Base-by-base conservation (phyloP, 2,329 filamentous ascomycete species). In the Microdochium trichocladiopsis region DNA sequence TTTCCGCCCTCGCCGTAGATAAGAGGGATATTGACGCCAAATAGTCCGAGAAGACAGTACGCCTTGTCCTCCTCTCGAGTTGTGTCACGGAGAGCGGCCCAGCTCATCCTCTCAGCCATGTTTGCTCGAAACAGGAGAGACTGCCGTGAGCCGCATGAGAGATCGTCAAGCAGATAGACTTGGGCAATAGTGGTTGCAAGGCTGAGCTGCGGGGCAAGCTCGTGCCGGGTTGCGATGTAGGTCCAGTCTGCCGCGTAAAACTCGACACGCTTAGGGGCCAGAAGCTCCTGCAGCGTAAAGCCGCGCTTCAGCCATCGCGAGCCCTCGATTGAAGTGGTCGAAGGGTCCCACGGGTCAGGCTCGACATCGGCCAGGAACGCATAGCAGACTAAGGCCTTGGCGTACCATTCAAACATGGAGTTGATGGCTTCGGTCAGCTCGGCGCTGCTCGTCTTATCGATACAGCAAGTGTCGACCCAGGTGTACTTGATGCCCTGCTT, bases 21-120 rank as follows among this genome's bases (percentile, higher is more conserved):
- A 25, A 63, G 48, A 8, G 60, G 56, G 55, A 63, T 63, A 16
- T 56, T 61, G 21, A 64, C 51, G 22, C 51, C 52, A 24, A 63
- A 62, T 9, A 63, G 22, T 2, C 61, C 61, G n/a, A 63, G 31
- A 1, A 63, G 49, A 23, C 56, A 60, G 50, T 63, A 63, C 1
- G 61, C 60, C 4, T 51, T 41, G 53, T 65, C 59, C 41, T 61
- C 52, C 55, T 33, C 8, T n/a, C 56, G 51, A 1, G 53, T 61
- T 14, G 55, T 61, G 25, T 54, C 2, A 24, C 61, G 47, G 9
- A 41, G 47, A 6, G 60, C 51, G 14, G 57, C 60, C 61, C 60
- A 63, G 11, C 54, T 59, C 62, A 63, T 64, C 12, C 51, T 28
- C 47, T 52, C 23, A 8, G 43, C 51, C 3, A 52, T 25, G 18